phyloP scores from a whole-genome alignment of 371 early-diverging fungal genomes.

The Circinella minor region DNA sequence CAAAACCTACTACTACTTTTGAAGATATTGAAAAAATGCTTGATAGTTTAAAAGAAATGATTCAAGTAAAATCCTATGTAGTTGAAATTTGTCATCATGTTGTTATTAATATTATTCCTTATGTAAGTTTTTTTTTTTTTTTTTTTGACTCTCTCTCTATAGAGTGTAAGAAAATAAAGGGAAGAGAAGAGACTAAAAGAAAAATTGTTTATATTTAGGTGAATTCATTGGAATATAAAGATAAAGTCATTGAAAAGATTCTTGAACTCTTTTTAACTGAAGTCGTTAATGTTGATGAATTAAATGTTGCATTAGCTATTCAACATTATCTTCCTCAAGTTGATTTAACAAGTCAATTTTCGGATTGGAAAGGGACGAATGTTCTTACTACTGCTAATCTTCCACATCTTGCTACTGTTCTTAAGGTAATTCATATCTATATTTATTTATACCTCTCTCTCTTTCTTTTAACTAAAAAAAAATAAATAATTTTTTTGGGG shows the following conservation, averaged over 20 bases:
- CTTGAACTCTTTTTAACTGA: slow-evolving; percentile 57
- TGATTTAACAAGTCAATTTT: slow-evolving; percentile 38
- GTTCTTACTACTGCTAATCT: slow-evolving; percentile 64
- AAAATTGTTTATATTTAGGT: slow-evolving; percentile 23
- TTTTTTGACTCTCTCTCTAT: background rate
- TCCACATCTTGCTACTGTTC: slow-evolving; percentile 54
- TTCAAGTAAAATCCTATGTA: slow-evolving; percentile 76
- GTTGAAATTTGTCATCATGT: slow-evolving; percentile 77
- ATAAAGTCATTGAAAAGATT: slow-evolving; percentile 50
- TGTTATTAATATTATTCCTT: slow-evolving; percentile 63
- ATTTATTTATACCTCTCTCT: background rate
- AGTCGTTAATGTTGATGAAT: slow-evolving; percentile 70
- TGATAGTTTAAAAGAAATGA: slow-evolving; percentile 68
- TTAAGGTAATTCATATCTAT: slow-evolving; percentile 46
- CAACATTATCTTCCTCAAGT: slow-evolving; percentile 51
- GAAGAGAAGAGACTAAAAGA: background rate
- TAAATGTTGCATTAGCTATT: slow-evolving; percentile 68
- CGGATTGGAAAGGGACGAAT: slow-evolving; percentile 55
- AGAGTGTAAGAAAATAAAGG: background rate
- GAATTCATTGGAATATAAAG: slow-evolving; percentile 32
- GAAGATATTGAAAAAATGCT: slow-evolving; percentile 72
- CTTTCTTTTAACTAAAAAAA: background rate
- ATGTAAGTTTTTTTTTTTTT: slow-evolving; percentile 40
- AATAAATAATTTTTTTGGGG: background rate
- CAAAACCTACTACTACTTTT: slow-evolving; percentile 58